Evolutionary conservation across 2,329 filamentous ascomycete species (phyloP), one percentile per base, ranked within the genome.

Genomic region (Neophaeococcomyces mojaviensis): DNA sequence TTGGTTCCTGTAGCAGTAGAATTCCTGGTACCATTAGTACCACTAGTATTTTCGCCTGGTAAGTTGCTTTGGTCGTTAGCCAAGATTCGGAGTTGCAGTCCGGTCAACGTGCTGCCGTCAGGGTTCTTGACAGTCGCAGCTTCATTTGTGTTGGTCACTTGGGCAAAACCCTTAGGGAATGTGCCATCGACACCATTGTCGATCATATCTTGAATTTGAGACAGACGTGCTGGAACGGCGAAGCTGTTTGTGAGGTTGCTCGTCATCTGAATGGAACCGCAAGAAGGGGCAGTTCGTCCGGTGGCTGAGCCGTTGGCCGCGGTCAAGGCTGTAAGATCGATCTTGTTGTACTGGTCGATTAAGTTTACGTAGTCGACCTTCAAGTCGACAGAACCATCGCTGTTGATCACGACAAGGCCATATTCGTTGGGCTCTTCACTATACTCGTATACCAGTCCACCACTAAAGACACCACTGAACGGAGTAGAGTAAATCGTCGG

Each of bases 211-310:
- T 81, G 72, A 32, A 81, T 82, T 54, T 81, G 84, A 3, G 76
- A 70, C 10, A 88, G 88, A 4, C 79, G 72, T 3, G 60, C 67
- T 39, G 84, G 89, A 47, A 95, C 70, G 37, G 81, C 82, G 70
- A 94, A 97, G 72, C 87, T 84, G 64, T 70, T 81, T 66, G 76
- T 77, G 72, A 95, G 94, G 51, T 74, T 76, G 49, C 74, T 68
- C 49, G 70, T 74, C 67, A 96, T 89, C 44, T 94, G 71, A 49
- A 70, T 74, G 26, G 72, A 49, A 52, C 68, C 69, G 72, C 90
- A 96, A 47, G 66, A 71, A 28, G 85, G 82, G 2, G 85, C 65
- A 31, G 70, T 66, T 49, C 77, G 68, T 28, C 67, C 63, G 24
- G 74, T 74, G 49, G 73, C 74, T 41, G 73, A 68, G 12, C 78